Base-by-base conservation (phyloP, 2,329 filamentous ascomycete species). In the Talaromyces atroroseus region DNA sequence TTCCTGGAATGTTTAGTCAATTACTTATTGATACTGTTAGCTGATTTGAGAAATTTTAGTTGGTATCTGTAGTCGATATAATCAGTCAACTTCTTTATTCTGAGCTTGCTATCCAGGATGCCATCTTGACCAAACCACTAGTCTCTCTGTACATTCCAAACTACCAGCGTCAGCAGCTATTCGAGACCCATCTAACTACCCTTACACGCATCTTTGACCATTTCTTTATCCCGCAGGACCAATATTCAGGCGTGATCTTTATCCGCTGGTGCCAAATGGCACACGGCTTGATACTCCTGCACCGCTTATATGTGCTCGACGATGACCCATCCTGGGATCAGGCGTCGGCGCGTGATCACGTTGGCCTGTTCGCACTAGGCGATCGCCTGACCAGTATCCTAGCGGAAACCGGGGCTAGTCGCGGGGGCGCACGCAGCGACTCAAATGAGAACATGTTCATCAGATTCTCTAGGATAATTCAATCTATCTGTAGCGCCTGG, bases 401-500 rank as follows among this genome's bases (percentile, higher is more conserved):
- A 14, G 42, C 29, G 5, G 51, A 53, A 53, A 47, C 23, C 14
- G 42, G 40, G 42, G 29, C 29, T n/a, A 46, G 32, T 29, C 24
- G 40, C 11, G 7, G 12, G 11, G 40, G 5, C 10, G 24, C 40
- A 26, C 24, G 3, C 38, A 36, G 38, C 42, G 10, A 2, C 2
- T 6, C 40, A 40, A 40, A 53, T 7, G 29, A 45, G 12, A 53
- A 21, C 26, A 53, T 53, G 18, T 53, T 36, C 42, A 36, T 47
- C 29, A 24, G 51, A 16, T 53, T 46, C 51, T 53, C 51, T 18
- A n/a, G 51, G 7, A 46, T 46, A 26, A 53, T 53, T 8, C 40
- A 12, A 38, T 53, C 51, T 26, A 53, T 53, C 40, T 53, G 51
- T 53, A 53, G 18, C 36, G 51, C 51, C 12, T 53, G 51, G 51